These are phyloP conservation scores for Aspergillus luchuensis DNA, from an alignment of 2,329 filamentous ascomycete genomes.

Conservation along the genomic window DNA sequence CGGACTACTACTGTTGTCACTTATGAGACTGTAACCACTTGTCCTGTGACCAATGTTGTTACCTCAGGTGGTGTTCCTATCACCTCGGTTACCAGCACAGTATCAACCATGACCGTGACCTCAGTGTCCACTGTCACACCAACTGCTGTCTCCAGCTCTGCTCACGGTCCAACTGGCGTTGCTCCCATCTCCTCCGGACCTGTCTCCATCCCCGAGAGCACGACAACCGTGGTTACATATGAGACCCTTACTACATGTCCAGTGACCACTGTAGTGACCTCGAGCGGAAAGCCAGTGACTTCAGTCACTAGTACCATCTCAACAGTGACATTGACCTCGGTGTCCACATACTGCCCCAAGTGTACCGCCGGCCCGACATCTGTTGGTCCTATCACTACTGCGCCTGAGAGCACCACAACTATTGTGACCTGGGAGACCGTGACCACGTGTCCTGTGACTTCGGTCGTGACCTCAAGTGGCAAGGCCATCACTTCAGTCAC, in stretches of 20 bases:
- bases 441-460: conserved; percentile 37
- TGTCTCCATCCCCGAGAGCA: background rate
- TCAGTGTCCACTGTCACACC: conserved; percentile 7
- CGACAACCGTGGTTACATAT: conserved; percentile 22
- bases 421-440: conserved; percentile 32
- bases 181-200: background rate
- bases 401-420: conserved; percentile 18
- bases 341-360: conserved; percentile 18
- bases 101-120: conserved; percentile 15
- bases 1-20: conserved; percentile 21
- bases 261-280: conserved; percentile 40
- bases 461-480: conserved; percentile 45
- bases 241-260: conserved; percentile 36
- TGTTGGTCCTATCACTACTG: conserved; percentile 8
- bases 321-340: conserved; percentile 42
- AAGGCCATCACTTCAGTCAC: conserved; percentile 56
- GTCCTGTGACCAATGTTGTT: conserved; percentile 15
- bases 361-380: conserved; percentile 15
- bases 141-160: background rate
- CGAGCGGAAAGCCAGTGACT: conserved; percentile 53
- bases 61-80: conserved; percentile 11
- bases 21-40: conserved; percentile 15
- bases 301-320: conserved; percentile 61
- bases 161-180: background rate
- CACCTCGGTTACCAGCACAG: conserved; percentile 12